A percentile compares a stretch with the other conserved stretches of the same genome.
These are phyloP conservation scores for Meredithiella fracta DNA, from an alignment of 2,329 filamentous ascomycete species.

Conservation along the genomic window DNA sequence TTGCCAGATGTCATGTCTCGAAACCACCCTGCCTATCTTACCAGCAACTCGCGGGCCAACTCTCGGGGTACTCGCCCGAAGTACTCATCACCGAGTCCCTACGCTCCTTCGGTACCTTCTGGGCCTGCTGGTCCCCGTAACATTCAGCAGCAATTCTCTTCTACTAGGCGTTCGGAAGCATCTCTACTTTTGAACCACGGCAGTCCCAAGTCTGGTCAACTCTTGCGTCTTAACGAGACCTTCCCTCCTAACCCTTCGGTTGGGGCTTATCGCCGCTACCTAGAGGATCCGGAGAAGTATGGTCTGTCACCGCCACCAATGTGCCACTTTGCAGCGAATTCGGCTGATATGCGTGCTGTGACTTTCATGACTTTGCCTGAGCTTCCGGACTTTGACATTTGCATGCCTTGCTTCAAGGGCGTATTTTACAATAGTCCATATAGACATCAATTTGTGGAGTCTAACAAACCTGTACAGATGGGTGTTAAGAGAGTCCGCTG, in stretches of 20 bases:
- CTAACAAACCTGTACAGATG: slow-evolving; percentile 25
- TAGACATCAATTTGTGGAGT: slow-evolving; percentile 44
- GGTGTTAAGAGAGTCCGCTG: slow-evolving; percentile 36
- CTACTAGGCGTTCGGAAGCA: slow-evolving; percentile 8
- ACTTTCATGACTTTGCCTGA: slow-evolving; percentile 60
- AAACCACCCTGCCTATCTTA: slow-evolving; percentile 15
- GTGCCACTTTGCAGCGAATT: slow-evolving; percentile 37
- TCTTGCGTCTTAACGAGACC: not conserved
- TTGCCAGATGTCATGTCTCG: slow-evolving; percentile 12
- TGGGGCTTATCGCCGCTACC: slow-evolving; percentile 35
- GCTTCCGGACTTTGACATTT: slow-evolving; percentile 60
- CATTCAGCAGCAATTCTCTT: slow-evolving; percentile 16
- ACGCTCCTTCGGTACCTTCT: slow-evolving; percentile 1
- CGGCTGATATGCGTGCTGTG: slow-evolving; percentile 48
- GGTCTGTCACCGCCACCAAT: slow-evolving; percentile 35
- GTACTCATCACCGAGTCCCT: slow-evolving; percentile 6
- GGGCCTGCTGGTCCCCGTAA: slow-evolving; percentile 17
- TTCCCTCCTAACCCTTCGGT: slow-evolving; percentile 8
- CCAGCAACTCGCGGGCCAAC: slow-evolving; percentile 8
- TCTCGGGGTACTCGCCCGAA: slow-evolving; percentile 10
- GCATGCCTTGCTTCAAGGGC: slow-evolving; percentile 58
- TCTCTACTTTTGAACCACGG: not conserved
- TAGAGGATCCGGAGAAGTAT: slow-evolving; percentile 33
- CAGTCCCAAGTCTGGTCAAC: not conserved
- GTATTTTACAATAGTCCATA: slow-evolving; percentile 56